These are phyloP conservation scores for Agrostemma githago DNA, from an alignment of 148 eudicot genomes.

Conservation along the genomic window DNA sequence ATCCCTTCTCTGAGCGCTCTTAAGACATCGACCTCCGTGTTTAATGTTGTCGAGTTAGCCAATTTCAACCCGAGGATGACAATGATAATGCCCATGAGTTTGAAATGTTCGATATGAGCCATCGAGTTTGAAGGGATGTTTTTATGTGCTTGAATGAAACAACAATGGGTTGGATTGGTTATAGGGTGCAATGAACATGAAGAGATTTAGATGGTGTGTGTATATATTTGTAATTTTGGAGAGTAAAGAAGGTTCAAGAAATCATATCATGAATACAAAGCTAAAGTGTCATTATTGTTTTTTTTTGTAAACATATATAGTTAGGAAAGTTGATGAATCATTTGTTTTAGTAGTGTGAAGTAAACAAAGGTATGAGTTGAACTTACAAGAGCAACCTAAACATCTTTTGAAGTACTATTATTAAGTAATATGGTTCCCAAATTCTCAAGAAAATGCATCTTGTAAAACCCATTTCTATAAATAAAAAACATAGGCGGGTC, in stretches of 20 bases:
- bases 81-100: constrained; percentile 9
- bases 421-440: background rate
- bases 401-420: constrained; percentile 15
- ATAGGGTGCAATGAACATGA: background rate
- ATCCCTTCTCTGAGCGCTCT: constrained; percentile 41
- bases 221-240: constrained; percentile 7
- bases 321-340: constrained; percentile 20
- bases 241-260: background rate
- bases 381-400: constrained; percentile 30
- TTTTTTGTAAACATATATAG: constrained; percentile 9
- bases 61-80: constrained; percentile 13
- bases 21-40: constrained; percentile 50
- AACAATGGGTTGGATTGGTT: no score
- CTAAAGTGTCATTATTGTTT: background rate
- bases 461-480: background rate
- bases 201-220: background rate
- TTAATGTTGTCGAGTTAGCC: constrained; percentile 29
- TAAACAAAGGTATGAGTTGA: constrained; percentile 16
- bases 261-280: constrained; percentile 3
- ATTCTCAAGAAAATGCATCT: constrained; percentile 4
- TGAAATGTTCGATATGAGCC: constrained; percentile 16
- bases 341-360: constrained; percentile 15
- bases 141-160: background rate
- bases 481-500: background rate
- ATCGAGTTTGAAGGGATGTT: background rate